Percentiles rank a stretch among this genome's conserved stretches.
Evolutionary conservation across 805 yeast species (phyloP).

Genomic region (Kodamaea kaohsiungensis): DNA sequence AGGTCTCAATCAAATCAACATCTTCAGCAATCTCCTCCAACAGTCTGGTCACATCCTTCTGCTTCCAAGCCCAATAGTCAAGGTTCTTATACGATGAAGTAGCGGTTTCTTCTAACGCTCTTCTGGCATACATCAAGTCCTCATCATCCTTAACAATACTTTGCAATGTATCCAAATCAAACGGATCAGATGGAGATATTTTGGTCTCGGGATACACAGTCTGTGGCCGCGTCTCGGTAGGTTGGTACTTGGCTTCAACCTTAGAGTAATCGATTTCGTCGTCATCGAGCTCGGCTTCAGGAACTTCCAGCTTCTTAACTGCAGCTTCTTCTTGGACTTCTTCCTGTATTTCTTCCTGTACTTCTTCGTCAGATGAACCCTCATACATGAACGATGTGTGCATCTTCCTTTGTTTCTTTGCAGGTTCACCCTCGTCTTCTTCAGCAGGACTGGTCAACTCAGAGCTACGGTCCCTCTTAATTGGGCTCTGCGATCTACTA

Average conservation of each 20-base stretch:
- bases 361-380: conserved; percentile 35
- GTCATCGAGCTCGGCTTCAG: conserved; percentile 18
- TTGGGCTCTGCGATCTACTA: conserved; percentile 20
- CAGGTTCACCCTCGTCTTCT: conserved; percentile 13
- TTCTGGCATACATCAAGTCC: conserved; percentile 57
- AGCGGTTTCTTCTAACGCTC: conserved; percentile 31
- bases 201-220: conserved; percentile 56
- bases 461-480: conserved; percentile 4
- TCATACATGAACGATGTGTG: conserved; percentile 35
- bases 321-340: conserved; percentile 10
- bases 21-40: conserved; percentile 24
- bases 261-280: conserved; percentile 27
- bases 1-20: conserved; percentile 27
- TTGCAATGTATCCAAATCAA: conserved; percentile 54
- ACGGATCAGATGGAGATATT: conserved; percentile 20
- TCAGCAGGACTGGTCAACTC: conserved; percentile 29
- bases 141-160: conserved; percentile 68
- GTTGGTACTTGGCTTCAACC: conserved; percentile 45
- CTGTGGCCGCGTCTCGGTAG: conserved; percentile 51
- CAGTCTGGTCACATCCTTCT: conserved; percentile 33
- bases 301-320: conserved; percentile 13
- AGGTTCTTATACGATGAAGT: conserved; percentile 34
- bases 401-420: conserved; percentile 28
- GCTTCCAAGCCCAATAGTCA: conserved; percentile 70
- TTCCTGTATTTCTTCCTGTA: conserved; percentile 24